Percentiles rank a stretch among this genome's conserved stretches.
phyloP scores from a whole-genome alignment of 1,139 yeast genomes.

The Saccharomyces pastorianus region DNA sequence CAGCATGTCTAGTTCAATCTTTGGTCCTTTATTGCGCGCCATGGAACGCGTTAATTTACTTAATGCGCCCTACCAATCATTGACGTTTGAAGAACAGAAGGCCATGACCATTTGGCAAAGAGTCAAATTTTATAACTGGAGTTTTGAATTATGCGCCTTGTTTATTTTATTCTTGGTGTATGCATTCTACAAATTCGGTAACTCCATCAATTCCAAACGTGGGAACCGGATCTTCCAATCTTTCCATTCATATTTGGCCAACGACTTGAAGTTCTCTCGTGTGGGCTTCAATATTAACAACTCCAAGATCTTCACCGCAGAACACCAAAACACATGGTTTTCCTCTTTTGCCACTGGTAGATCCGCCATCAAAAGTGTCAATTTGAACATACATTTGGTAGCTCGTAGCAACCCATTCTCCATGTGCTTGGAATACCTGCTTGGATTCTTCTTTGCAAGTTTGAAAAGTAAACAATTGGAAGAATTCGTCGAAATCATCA shows the following conservation, averaged over 20 bases:
- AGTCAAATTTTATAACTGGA: constrained; percentile 53
- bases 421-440: constrained; percentile 37
- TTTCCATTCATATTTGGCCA: constrained; percentile 42
- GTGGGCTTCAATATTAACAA: constrained; percentile 52
- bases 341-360: constrained; percentile 88
- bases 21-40: constrained; percentile 11
- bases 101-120: constrained; percentile 46
- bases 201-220: constrained; percentile 45
- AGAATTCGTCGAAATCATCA: constrained; percentile 55
- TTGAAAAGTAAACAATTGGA: constrained; percentile 38
- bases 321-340: constrained; percentile 57
- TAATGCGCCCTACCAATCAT: constrained; percentile 33
- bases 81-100: constrained; percentile 45
- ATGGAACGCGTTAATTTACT: constrained; percentile 16
- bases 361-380: constrained; percentile 56
- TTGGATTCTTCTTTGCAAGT: constrained; percentile 46
- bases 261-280: constrained; percentile 56
- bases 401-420: constrained; percentile 77
- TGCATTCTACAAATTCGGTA: constrained; percentile 47
- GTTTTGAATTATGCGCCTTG: constrained; percentile 54
- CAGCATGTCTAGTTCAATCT: not conserved
- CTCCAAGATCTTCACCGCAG: constrained; percentile 33
- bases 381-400: constrained; percentile 54
- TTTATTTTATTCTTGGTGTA: constrained; percentile 42
- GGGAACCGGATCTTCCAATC: constrained; percentile 47